Conservation (phyloP, 768 basidiomycete genomes). For the Termitomyces sp. region DNA sequence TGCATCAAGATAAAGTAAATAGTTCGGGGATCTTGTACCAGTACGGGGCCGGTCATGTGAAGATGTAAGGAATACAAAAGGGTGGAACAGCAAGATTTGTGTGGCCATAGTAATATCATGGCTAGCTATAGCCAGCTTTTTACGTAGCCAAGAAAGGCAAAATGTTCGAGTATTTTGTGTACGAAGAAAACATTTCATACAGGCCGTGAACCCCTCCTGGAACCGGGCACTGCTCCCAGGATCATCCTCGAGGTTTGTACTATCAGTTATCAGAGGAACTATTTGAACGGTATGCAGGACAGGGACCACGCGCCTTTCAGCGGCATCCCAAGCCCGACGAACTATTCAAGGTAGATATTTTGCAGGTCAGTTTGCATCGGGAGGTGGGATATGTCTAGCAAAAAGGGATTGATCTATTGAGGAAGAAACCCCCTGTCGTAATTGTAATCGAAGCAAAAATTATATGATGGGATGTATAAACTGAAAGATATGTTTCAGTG, state of each 20-base stretch:
- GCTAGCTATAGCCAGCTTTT: too few species aligned
- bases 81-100: too few species aligned
- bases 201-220: too few species aligned
- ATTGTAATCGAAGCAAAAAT: background rate
- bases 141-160: too few species aligned
- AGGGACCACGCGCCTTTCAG: conserved; percentile 56
- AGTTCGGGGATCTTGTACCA: too few species aligned
- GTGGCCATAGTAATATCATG: too few species aligned
- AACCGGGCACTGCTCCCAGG: conserved; percentile 50
- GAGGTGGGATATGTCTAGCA: background rate
- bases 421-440: conserved; percentile 16
- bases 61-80: too few species aligned
- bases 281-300: conserved; percentile 32
- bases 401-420: conserved; percentile 10
- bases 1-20: too few species aligned
- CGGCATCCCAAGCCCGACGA: conserved; percentile 55
- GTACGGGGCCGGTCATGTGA: too few species aligned
- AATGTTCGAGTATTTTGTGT: too few species aligned
- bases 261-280: conserved; percentile 9
- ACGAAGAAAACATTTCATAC: too few species aligned
- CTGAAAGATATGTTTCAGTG: background rate
- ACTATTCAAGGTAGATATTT: conserved; percentile 60
- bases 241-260: conserved; percentile 50
- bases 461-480: background rate
- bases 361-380: conserved; percentile 23